These are phyloP conservation scores for Tephrocybe sp. DNA, from an alignment of 768 basidiomycete species.

Conservation along the genomic window DNA sequence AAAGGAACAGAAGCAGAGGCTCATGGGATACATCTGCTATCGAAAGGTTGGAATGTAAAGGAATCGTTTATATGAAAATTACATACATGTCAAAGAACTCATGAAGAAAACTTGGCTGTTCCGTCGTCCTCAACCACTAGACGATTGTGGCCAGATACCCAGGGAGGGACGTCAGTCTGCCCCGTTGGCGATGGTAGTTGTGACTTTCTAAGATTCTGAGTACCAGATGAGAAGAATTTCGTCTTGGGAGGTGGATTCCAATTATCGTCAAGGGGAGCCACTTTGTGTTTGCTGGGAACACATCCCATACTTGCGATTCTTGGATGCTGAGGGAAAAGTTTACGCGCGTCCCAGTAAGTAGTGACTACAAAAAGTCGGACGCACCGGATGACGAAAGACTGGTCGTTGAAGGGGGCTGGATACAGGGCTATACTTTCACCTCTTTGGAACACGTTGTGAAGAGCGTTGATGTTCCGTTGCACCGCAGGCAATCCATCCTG, in stretches of 20 bases:
- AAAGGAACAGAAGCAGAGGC: too few species aligned
- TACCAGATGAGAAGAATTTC: constrained; percentile 7
- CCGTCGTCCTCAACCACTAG: constrained; percentile 10
- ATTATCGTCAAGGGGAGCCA: constrained; percentile 4
- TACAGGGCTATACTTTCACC: neutral
- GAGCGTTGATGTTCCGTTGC: constrained; percentile 1
- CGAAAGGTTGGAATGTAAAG: too few species aligned
- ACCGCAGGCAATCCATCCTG: neutral
- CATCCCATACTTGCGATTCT: constrained; percentile 45
- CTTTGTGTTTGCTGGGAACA: constrained; percentile 38
- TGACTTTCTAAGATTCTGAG: constrained; percentile 3
- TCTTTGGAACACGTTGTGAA: constrained; percentile 1
- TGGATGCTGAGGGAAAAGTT: too few species aligned
- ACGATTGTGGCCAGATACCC: constrained; percentile 11
- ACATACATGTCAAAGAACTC: neutral
- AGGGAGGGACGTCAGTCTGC: constrained; percentile 5
- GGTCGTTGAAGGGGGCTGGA: too few species aligned
- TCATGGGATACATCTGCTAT: neutral
- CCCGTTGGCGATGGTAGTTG: constrained; percentile 9
- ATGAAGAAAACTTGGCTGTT: neutral
- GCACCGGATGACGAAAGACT: too few species aligned
- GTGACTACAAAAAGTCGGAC: too few species aligned
- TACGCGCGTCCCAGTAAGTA: too few species aligned
- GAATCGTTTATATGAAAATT: neutral
- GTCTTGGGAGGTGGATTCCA: constrained; percentile 3